A percentile compares a stretch with the other conserved stretches of the same genome.
Evolutionary conservation across 441 rosid genomes (phyloP).

Genomic region (Pelargonium myrrhifolium): DNA sequence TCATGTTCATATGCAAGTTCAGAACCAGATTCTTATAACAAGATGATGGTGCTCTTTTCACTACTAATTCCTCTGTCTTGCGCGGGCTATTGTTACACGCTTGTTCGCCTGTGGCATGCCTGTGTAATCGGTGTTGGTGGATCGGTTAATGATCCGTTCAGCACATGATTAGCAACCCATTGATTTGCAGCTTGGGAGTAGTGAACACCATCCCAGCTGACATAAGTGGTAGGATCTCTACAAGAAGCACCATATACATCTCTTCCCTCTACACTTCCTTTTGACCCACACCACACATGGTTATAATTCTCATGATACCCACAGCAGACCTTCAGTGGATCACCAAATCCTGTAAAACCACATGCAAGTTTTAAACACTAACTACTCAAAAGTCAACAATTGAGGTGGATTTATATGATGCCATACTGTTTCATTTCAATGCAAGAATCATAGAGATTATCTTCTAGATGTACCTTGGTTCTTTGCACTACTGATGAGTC

Average conservation of each 20-base stretch:
- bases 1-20: background rate
- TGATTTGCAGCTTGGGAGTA: constrained; percentile 69
- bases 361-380: background rate
- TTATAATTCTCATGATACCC: constrained; percentile 68
- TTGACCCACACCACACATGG: constrained; percentile 80
- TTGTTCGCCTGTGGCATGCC: background rate
- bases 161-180: constrained; percentile 61
- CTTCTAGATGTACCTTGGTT: constrained; percentile 31
- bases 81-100: background rate
- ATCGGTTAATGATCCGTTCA: constrained; percentile 53
- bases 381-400: background rate
- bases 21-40: background rate
- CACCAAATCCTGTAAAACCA: constrained; percentile 46
- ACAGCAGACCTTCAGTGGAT: constrained; percentile 71
- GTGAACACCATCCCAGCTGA: constrained; percentile 91
- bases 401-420: too few relatives aligned
- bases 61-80: background rate
- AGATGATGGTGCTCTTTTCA: background rate
- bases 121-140: constrained; percentile 46
- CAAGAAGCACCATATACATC: constrained; percentile 54
- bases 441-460: background rate
- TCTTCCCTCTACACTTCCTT: constrained; percentile 44
- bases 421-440: background rate
- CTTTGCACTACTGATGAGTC: constrained; percentile 43
- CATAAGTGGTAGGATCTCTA: constrained; percentile 44